Percentiles rank a stretch among this genome's conserved stretches.
Evolutionary conservation across 371 early-diverging fungal genomes (phyloP).

Genomic region (Capillidium heterosporum): DNA sequence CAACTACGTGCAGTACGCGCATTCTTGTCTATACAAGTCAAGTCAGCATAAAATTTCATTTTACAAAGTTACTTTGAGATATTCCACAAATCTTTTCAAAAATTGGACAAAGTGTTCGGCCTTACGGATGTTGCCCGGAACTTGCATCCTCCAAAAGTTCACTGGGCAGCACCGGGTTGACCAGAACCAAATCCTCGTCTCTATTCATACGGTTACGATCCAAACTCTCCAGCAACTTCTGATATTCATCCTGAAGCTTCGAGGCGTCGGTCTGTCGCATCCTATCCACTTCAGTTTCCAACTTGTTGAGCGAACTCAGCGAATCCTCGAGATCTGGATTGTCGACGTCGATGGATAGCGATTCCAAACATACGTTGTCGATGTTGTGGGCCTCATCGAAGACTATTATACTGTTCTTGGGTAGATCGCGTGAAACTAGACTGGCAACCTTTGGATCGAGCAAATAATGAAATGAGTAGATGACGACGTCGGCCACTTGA

Average conservation of each 20-base stretch:
- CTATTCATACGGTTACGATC: slow-evolving; percentile 44
- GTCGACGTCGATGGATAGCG: slow-evolving; percentile 86
- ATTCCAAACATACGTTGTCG: slow-evolving; percentile 97
- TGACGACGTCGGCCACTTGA: slow-evolving; percentile 86
- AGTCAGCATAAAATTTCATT: neutral
- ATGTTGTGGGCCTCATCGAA: slow-evolving; percentile 99
- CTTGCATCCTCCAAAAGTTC: slow-evolving; percentile 81
- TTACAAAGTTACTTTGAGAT: slow-evolving; percentile 59
- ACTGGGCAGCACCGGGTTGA: slow-evolving; percentile 79
- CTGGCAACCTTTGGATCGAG: slow-evolving; percentile 98
- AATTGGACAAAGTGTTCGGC: slow-evolving; percentile 97
- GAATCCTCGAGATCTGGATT: slow-evolving; percentile 81
- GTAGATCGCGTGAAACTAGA: slow-evolving; percentile 81
- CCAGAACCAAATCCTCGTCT: slow-evolving; percentile 56
- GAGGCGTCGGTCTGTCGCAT: slow-evolving; percentile 75
- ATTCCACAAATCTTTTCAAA: slow-evolving; percentile 93
- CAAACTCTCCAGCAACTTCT: slow-evolving; percentile 67
- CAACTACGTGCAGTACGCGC: slow-evolving; percentile 93
- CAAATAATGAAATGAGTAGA: slow-evolving; percentile 98
- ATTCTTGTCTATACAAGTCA: slow-evolving; percentile 60
- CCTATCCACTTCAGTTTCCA: slow-evolving; percentile 56
- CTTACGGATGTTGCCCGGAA: slow-evolving; percentile 96
- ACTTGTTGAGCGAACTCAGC: slow-evolving; percentile 48
- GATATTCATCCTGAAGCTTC: slow-evolving; percentile 74
- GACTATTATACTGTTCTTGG: slow-evolving; percentile 91